These are phyloP conservation scores for Ascochyta viciae-villosae DNA, from an alignment of 2,329 filamentous ascomycete species.

Conservation along the genomic window DNA sequence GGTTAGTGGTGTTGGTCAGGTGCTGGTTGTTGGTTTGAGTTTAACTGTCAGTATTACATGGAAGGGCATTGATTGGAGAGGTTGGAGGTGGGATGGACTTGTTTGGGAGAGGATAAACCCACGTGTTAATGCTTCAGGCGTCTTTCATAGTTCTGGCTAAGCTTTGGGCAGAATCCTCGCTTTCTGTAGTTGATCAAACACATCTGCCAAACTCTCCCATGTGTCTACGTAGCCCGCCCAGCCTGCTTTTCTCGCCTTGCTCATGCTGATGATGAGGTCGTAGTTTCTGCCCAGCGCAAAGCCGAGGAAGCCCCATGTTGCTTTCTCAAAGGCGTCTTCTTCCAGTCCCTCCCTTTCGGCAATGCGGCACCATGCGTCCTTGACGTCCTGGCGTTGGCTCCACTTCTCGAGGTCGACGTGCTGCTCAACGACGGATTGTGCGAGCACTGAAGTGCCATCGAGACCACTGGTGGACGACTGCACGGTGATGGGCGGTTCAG, in stretches of 20 bases:
- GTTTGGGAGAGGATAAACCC: too few relatives aligned
- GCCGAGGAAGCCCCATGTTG: constrained; percentile 55
- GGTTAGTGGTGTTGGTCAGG: too few relatives aligned
- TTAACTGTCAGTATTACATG: too few relatives aligned
- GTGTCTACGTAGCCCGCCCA: constrained; percentile 51
- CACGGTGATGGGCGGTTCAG: constrained; percentile 37
- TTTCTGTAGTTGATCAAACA: constrained; percentile 48
- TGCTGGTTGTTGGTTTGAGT: too few relatives aligned
- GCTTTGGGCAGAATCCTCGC: constrained; percentile 21
- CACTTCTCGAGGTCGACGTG: constrained; percentile 53
- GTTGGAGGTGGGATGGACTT: too few relatives aligned
- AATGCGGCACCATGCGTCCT: constrained; percentile 49
- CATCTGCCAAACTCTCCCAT: constrained; percentile 49
- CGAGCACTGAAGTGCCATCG: constrained; percentile 9
- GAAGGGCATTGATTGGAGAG: too few relatives aligned
- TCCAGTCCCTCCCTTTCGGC: constrained; percentile 47
- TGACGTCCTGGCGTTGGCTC: constrained; percentile 49
- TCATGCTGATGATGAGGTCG: constrained; percentile 53
- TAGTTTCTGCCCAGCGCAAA: constrained; percentile 55
- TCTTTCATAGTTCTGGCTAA: background rate
- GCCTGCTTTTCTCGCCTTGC: constrained; percentile 55
- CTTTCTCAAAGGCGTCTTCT: constrained; percentile 51
- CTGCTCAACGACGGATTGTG: constrained; percentile 44
- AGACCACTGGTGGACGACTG: constrained; percentile 22
- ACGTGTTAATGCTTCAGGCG: too few relatives aligned